Percentiles rank a stretch among this genome's conserved stretches.
These are phyloP conservation scores for Mortierella polycephala DNA, from an alignment of 371 early-diverging fungal genomes.

Conservation along the genomic window DNA sequence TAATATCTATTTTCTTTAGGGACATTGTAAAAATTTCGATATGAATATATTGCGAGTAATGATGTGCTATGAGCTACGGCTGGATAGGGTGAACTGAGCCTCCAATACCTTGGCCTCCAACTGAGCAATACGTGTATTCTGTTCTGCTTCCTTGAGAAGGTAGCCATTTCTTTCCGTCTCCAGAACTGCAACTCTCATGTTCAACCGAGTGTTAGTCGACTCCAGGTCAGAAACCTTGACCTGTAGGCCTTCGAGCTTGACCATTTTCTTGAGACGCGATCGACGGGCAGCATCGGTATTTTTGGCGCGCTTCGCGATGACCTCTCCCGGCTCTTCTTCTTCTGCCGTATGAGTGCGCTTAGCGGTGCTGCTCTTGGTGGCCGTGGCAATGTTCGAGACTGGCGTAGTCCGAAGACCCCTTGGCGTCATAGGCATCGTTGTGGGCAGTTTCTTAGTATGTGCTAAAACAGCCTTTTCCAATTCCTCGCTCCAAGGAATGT, in stretches of 20 bases:
- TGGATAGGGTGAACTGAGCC: slow-evolving; percentile 67
- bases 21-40: slow-evolving; percentile 1
- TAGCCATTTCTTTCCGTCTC: slow-evolving; percentile 74
- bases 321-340: slow-evolving; percentile 62
- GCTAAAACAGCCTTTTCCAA: slow-evolving; percentile 19
- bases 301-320: slow-evolving; percentile 82
- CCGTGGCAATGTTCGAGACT: not conserved
- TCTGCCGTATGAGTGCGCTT: slow-evolving; percentile 17
- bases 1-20: not conserved
- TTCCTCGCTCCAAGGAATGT: slow-evolving; percentile 42
- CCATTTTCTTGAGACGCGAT: slow-evolving; percentile 86
- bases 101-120: slow-evolving; percentile 78
- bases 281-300: slow-evolving; percentile 97
- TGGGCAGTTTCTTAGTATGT: slow-evolving; percentile 5
- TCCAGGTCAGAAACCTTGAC: slow-evolving; percentile 80
- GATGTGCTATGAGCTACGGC: not conserved
- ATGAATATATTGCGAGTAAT: not conserved
- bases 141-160: slow-evolving; percentile 71
- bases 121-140: slow-evolving; percentile 71
- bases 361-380: not conserved
- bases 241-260: slow-evolving; percentile 86
- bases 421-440: not conserved
- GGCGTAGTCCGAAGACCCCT: not conserved
- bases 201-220: slow-evolving; percentile 74
- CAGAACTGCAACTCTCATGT: slow-evolving; percentile 72